These are phyloP conservation scores for Venturia nashicola DNA, from an alignment of 2,329 filamentous ascomycete species.

Conservation along the genomic window DNA sequence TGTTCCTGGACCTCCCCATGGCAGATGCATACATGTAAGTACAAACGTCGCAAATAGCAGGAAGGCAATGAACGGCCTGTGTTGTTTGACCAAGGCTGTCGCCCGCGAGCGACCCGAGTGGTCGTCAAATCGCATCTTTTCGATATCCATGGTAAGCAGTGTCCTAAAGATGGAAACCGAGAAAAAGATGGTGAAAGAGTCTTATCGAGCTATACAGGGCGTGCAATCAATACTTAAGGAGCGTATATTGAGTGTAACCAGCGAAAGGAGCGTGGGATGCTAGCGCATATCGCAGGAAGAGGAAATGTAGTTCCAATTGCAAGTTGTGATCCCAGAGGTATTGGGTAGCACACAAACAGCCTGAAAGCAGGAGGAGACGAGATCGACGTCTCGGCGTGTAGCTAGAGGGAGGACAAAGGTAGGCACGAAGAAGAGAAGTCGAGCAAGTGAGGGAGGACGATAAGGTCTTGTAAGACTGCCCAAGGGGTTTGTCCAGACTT, in stretches of 20 bases:
- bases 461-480: not conserved
- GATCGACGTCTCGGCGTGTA: not conserved
- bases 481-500: not conserved
- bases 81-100: constrained; percentile 6
- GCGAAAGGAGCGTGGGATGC: not conserved
- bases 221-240: not conserved
- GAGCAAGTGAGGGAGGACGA: not conserved
- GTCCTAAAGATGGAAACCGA: not conserved
- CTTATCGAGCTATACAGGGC: not conserved
- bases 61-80: constrained; percentile 10
- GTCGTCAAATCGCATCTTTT: constrained; percentile 9
- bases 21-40: constrained; percentile 11
- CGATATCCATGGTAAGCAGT: constrained; percentile 6
- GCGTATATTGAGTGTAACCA: not conserved
- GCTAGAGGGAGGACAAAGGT: not conserved
- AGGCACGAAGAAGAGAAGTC: not conserved
- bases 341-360: not conserved
- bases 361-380: not conserved
- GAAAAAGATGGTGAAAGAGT: not conserved
- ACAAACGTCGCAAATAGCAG: constrained; percentile 10
- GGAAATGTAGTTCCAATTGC: not conserved
- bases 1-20: constrained; percentile 3
- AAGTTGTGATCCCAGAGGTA: not conserved
- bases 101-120: constrained; percentile 4
- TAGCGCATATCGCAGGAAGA: constrained; percentile 1